Base-by-base conservation (phyloP, 345 rosid genomes). In the Populus nigra region DNA sequence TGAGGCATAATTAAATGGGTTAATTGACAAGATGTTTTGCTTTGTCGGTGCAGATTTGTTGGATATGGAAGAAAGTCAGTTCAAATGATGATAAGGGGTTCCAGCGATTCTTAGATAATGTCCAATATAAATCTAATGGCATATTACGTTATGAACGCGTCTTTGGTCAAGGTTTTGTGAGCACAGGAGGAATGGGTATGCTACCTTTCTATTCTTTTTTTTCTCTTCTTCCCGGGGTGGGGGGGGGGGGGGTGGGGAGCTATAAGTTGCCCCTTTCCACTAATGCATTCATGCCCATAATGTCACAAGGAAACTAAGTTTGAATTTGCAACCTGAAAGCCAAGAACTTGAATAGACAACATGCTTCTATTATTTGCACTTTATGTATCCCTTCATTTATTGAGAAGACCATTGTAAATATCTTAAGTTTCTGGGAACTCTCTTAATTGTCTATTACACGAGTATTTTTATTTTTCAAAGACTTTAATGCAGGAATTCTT, bases 101-200 rank as follows among this genome's bases (percentile, higher is more conserved):
- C 86, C 99, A 94, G 83, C 94, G 88, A 10, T 96, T 96, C 90
- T 85, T 96, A 86, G 99, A 96, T 81, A 92, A 83, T 88, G 93
- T 90, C 80, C 99, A 96, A 86, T 96, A 96, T 73, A 92, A 92
- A 80, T 86, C 85, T 49, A 91, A 76, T 80, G 91, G 97, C 83
- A 96, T 96, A 78, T 81, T 91, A 61, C 97, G 97, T 57, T 96
- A 96, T 76, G 99, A 96, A 84, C 93, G 93, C 53, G 94, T 89
- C 81, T 96, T 96, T 85, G 99, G 99, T 68, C 83, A 77, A 76
- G 99, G 99, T 65, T 96, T 83, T 83, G 99, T 96, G 63, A 96
- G 98, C 89, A 91, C 99, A 3, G 98, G 98, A 76, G 99, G 99
- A 76, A 74, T 94, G 47, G 98, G 99, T 96, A 79, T 18, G 68